A percentile compares a stretch with the other conserved stretches of the same genome.
These are phyloP conservation scores for Lepidium campestre DNA, from an alignment of 441 rosid genomes.

Conservation along the genomic window DNA sequence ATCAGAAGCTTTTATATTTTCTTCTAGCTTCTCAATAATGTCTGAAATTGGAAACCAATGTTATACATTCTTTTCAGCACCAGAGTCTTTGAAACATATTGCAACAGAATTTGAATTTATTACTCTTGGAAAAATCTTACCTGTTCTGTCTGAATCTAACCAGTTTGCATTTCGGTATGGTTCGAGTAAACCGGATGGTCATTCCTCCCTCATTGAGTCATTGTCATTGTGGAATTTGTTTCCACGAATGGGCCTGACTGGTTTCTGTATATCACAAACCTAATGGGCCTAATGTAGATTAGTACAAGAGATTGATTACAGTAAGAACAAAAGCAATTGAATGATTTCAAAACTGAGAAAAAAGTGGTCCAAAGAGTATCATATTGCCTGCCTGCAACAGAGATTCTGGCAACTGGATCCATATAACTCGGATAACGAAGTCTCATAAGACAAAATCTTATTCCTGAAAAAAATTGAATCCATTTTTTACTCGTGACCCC, in stretches of 20 bases:
- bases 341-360: conserved; percentile 13
- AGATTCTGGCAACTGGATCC: conserved; percentile 31
- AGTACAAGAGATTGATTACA: neutral
- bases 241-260: neutral
- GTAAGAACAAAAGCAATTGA: conserved; percentile 16
- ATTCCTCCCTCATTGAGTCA: no score
- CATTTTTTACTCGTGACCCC: conserved; percentile 25
- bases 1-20: conserved; percentile 10
- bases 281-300: neutral
- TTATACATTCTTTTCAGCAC: conserved; percentile 14
- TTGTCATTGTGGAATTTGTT: neutral
- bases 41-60: conserved; percentile 14
- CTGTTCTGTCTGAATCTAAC: neutral
- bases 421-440: conserved; percentile 31
- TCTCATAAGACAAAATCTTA: conserved; percentile 29
- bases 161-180: neutral
- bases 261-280: neutral
- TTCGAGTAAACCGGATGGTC: neutral
- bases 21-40: conserved; percentile 27
- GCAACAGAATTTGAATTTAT: neutral
- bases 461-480: conserved; percentile 6
- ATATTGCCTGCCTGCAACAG: conserved; percentile 30
- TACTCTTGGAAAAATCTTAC: neutral
- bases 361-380: conserved; percentile 29
- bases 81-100: conserved; percentile 3